Evolutionary conservation across 768 basidiomycete species (phyloP), one percentile per base, ranked within the genome.

Genomic region (Hygrocybe coccinea): DNA sequence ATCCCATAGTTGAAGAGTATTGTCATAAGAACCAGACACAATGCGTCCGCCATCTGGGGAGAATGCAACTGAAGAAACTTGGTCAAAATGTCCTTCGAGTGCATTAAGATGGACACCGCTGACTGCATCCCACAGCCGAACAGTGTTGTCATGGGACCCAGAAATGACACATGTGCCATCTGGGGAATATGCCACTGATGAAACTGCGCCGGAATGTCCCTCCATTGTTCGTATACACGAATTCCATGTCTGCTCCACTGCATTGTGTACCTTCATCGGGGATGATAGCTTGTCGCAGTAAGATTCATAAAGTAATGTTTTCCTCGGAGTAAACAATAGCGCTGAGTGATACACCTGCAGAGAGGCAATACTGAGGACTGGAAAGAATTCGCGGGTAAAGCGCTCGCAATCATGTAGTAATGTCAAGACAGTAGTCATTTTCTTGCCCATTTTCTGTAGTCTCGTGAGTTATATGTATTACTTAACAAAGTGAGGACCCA

Each of bases 401-500:
- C 35, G 50, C 50, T 51, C 50, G 50, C 50, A 51, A 51, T 51
- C 50, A 19, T 29, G 50, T 10, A 51, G 50, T 19, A 51, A 19
- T 10, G 25, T 19, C 10, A 5, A 6, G 19, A 24, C 33, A 38
- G 6, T 24, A 38, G 50, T 22, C 11, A 9, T 12, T 22, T 14
- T 11, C 14, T 10, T 22, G 10, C 14, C 19, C 25, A 17, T 5
- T 10, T 9, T 48, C 21, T n/a, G 24, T 29, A 17, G n/a, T n/a
- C n/a, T n/a, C n/a, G n/a, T n/a, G n/a, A n/a, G n/a, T n/a, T n/a
- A 21, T 29, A 25, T 11, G 10, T 24, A 48, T 29, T 29, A 22
- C 7, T 9, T 12, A 33, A 24, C 19, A 33, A 11, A 21, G 22
- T 6, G 9, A 22, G 17, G 5, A 37, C 50, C 5, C 6, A 51